phyloP scores from a whole-genome alignment of 306 rosid species.

The Dalbergia cultrata region DNA sequence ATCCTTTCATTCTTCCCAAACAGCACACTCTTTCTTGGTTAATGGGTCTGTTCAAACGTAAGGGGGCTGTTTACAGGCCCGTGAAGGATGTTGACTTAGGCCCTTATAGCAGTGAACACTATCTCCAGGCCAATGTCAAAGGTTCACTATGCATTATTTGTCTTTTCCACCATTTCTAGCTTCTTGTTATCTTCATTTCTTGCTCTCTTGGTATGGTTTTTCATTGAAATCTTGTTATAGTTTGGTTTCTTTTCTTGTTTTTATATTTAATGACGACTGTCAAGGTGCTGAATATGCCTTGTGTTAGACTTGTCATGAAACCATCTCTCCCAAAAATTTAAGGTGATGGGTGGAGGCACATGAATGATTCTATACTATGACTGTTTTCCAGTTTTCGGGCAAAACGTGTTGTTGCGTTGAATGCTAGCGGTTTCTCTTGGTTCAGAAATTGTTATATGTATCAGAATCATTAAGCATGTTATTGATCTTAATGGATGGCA shows the following conservation, averaged over 20 bases:
- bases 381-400: background rate
- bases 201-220: background rate
- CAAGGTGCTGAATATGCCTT: background rate
- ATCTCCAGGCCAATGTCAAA: constrained; percentile 86
- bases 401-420: background rate
- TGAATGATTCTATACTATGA: background rate
- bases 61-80: constrained; percentile 60
- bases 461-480: background rate
- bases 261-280: too few species aligned
- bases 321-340: too few species aligned
- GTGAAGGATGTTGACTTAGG: constrained; percentile 71
- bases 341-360: too few species aligned
- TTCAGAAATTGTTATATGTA: constrained; percentile 1
- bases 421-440: background rate
- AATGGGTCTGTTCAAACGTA: constrained; percentile 62
- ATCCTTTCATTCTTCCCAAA: background rate
- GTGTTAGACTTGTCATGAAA: background rate
- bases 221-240: background rate
- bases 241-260: background rate
- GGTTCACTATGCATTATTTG: constrained; percentile 51
- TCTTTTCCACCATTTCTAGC: constrained; percentile 5
- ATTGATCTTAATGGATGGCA: constrained; percentile 13
- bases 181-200: background rate
- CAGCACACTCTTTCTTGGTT: background rate
- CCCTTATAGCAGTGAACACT: constrained; percentile 67